These are phyloP conservation scores for Magnaporthiopsis poae DNA, from an alignment of 2,329 filamentous ascomycete genomes.

Conservation along the genomic window DNA sequence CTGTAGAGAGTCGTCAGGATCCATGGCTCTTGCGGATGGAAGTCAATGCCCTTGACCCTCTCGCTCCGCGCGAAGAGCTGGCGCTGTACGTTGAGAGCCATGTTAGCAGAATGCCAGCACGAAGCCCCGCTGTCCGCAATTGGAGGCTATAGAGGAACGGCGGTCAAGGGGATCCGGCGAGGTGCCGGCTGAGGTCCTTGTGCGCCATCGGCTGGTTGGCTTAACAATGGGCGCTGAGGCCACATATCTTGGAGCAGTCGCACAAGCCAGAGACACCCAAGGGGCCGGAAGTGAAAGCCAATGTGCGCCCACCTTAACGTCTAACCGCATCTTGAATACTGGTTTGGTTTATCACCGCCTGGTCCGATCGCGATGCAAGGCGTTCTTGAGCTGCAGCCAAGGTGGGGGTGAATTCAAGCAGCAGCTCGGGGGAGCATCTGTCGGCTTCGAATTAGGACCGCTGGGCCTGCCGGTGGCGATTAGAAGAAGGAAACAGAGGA, in stretches of 20 bases:
- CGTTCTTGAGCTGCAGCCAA: background rate
- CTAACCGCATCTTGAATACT: slow-evolving; percentile 8
- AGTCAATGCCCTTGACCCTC: slow-evolving; percentile 94
- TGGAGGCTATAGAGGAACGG: background rate
- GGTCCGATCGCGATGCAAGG: background rate
- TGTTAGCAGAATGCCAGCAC: slow-evolving; percentile 15
- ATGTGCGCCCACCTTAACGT: slow-evolving; percentile 8
- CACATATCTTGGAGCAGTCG: slow-evolving; percentile 5
- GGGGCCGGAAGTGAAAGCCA: background rate
- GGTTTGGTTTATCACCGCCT: slow-evolving; percentile 1
- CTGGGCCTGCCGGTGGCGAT: slow-evolving; percentile 2
- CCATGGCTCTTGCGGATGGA: slow-evolving; percentile 94
- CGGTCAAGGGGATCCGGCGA: background rate
- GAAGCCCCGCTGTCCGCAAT: background rate
- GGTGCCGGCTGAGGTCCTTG: background rate
- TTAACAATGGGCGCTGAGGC: slow-evolving; percentile 1
- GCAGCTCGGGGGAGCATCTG: slow-evolving; percentile 3
- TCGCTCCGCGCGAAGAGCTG: slow-evolving; percentile 69
- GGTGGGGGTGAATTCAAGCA: slow-evolving; percentile 5
- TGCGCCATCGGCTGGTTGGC: background rate
- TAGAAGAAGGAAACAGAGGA: background rate
- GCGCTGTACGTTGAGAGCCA: slow-evolving; percentile 17
- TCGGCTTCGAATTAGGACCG: background rate
- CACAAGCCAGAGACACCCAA: slow-evolving; percentile 5
- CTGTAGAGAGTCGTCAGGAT: slow-evolving; percentile 91